Percentiles rank a stretch among this genome's conserved stretches.
Evolutionary conservation across 2,329 filamentous ascomycete species (phyloP).

Genomic region (Escovopsis sp.): DNA sequence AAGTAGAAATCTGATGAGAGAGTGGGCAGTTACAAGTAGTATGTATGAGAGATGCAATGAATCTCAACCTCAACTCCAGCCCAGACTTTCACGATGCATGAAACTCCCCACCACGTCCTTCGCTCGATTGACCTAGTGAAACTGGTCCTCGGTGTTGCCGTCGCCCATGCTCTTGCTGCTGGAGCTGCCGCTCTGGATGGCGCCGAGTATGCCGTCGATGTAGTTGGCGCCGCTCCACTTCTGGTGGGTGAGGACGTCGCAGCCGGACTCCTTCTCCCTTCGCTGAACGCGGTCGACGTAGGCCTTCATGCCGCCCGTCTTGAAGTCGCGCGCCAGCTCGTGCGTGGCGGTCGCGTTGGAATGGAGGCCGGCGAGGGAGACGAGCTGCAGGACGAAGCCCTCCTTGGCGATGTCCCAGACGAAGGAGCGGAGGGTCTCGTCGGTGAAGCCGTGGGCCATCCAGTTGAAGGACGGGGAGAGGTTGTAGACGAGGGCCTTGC

Average conservation of each 20-base stretch:
- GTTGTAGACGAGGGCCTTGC: constrained; percentile 92
- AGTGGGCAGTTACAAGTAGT: too few species aligned
- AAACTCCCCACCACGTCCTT: too few species aligned
- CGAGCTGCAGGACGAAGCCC: constrained; percentile 57
- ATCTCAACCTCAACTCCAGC: background rate
- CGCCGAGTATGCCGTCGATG: constrained; percentile 78
- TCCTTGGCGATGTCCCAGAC: constrained; percentile 92
- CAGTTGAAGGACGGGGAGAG: constrained; percentile 96
- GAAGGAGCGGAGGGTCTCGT: constrained; percentile 71
- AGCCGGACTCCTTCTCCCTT: constrained; percentile 76
- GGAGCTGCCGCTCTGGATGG: constrained; percentile 82
- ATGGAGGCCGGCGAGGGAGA: constrained; percentile 51
- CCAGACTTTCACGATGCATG: too few species aligned
- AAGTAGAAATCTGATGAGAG: too few species aligned
- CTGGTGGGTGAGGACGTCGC: constrained; percentile 89
- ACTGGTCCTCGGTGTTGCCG: constrained; percentile 73
- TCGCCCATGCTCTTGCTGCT: constrained; percentile 89
- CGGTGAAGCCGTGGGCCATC: constrained; percentile 86
- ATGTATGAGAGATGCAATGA: too few species aligned
- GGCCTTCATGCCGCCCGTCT: constrained; percentile 85
- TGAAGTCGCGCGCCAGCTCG: constrained; percentile 70
- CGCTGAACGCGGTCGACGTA: constrained; percentile 91
- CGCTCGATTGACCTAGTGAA: constrained; percentile 20
- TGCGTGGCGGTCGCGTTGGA: constrained; percentile 48
- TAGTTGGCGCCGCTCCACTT: constrained; percentile 60